phyloP scores from a whole-genome alignment of 768 basidiomycete species.

The Terana coerulea region DNA sequence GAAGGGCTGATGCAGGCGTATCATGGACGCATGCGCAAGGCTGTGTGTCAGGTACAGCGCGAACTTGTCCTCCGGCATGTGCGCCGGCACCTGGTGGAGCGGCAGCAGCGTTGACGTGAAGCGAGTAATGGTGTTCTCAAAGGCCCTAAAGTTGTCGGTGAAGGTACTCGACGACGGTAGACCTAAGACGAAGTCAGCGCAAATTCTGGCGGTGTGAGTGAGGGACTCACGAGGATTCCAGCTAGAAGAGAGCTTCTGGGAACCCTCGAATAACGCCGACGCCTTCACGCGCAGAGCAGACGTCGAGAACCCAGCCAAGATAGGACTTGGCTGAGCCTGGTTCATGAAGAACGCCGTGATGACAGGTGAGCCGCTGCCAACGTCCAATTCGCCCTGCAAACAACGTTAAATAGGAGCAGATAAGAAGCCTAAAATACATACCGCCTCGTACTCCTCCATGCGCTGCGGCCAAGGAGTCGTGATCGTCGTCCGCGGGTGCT shows the following conservation, averaged over 20 bases:
- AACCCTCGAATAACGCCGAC: slow-evolving; percentile 69
- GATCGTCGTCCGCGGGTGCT: slow-evolving; percentile 53
- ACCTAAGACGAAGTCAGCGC: slow-evolving; percentile 25
- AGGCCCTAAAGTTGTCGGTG: slow-evolving; percentile 52
- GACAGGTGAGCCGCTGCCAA: slow-evolving; percentile 51
- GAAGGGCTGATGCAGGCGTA: slow-evolving; percentile 62
- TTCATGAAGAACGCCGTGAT: slow-evolving; percentile 54
- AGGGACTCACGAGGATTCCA: slow-evolving; percentile 55
- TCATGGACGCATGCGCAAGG: slow-evolving; percentile 60
- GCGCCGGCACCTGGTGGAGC: slow-evolving; percentile 56
- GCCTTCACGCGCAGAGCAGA: slow-evolving; percentile 70
- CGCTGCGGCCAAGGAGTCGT: slow-evolving; percentile 76
- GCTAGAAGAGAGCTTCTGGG: slow-evolving; percentile 53
- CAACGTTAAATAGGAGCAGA: slow-evolving; percentile 6
- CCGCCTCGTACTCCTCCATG: slow-evolving; percentile 68
- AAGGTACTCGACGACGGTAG: slow-evolving; percentile 44
- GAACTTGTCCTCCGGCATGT: slow-evolving; percentile 55
- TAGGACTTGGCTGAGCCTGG: slow-evolving; percentile 47
- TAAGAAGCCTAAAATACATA: slow-evolving; percentile 30
- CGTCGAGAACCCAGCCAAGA: slow-evolving; percentile 53
- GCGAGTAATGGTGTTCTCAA: slow-evolving; percentile 62
- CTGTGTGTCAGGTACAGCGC: slow-evolving; percentile 59
- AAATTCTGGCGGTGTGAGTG: slow-evolving; percentile 9
- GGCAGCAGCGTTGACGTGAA: slow-evolving; percentile 64
- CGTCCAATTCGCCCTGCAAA: slow-evolving; percentile 54